phyloP scores from a whole-genome alignment of 2,329 filamentous ascomycete species.

The Botrytis byssoidea region DNA sequence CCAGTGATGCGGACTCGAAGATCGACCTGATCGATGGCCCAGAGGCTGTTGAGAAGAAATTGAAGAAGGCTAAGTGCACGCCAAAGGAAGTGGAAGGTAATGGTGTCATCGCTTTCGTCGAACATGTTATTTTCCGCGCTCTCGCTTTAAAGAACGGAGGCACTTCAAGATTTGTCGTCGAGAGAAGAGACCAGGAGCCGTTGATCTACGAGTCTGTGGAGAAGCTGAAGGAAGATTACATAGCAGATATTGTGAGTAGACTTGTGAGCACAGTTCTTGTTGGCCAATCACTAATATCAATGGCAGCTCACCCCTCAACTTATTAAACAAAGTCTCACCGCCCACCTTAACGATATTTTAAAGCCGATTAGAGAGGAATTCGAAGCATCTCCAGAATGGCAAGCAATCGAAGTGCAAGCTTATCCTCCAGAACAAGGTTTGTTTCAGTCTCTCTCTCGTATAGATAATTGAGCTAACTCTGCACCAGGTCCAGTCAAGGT shows the following conservation, averaged over 20 bases:
- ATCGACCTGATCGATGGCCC: constrained; percentile 20
- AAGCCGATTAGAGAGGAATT: constrained; percentile 75
- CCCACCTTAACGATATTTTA: constrained; percentile 70
- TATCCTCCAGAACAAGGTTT: constrained; percentile 70
- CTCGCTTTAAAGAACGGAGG: constrained; percentile 53
- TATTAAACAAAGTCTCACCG: constrained; percentile 79
- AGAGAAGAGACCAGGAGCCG: constrained; percentile 21
- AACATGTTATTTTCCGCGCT: constrained; percentile 75
- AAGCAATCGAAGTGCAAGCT: constrained; percentile 71
- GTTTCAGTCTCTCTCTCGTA: constrained; percentile 36
- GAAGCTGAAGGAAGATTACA: constrained; percentile 19
- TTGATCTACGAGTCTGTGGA: constrained; percentile 17
- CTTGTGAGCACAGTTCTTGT: background rate
- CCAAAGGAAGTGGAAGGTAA: constrained; percentile 23
- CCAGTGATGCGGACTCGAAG: constrained; percentile 51
- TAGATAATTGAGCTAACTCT: background rate
- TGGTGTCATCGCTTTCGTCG: constrained; percentile 78
- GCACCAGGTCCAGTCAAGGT: constrained; percentile 52
- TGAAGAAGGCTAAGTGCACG: constrained; percentile 18
- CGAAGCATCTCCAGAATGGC: constrained; percentile 72
- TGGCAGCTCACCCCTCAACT: constrained; percentile 74
- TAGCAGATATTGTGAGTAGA: constrained; percentile 11
- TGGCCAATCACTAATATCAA: constrained; percentile 25
- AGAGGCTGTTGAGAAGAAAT: constrained; percentile 19
- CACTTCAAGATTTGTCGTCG: constrained; percentile 55